These are phyloP conservation scores for Xylaria scruposa DNA, from an alignment of 495 filamentous ascomycete genomes.

Conservation along the genomic window DNA sequence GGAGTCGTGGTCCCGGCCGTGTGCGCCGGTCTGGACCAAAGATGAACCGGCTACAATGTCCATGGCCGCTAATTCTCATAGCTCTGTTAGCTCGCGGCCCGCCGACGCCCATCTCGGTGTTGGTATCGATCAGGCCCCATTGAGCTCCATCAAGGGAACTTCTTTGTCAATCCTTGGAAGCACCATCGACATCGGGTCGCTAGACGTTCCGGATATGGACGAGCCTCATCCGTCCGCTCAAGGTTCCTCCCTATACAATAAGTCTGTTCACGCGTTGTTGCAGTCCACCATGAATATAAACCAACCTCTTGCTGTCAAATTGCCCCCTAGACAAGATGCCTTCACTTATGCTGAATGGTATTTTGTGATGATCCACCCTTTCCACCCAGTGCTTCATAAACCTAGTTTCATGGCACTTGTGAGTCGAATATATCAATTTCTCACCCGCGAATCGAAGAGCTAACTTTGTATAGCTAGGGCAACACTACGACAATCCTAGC, in stretches of 20 bases:
- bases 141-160: conserved; percentile 77
- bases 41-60: conserved; percentile 34
- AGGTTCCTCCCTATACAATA: conserved; percentile 61
- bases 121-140: conserved; percentile 65
- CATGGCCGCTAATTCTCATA: conserved; percentile 35
- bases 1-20: conserved; percentile 52
- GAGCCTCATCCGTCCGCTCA: conserved; percentile 57
- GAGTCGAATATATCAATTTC: conserved; percentile 35
- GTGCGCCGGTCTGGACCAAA: conserved; percentile 58
- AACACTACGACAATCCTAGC: conserved; percentile 66
- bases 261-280: conserved; percentile 72
- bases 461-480: conserved; percentile 54
- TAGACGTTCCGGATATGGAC: conserved; percentile 68
- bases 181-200: conserved; percentile 77
- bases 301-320: conserved; percentile 59
- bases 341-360: conserved; percentile 72
- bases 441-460: neutral
- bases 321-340: conserved; percentile 64
- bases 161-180: conserved; percentile 75
- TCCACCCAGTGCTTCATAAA: conserved; percentile 73
- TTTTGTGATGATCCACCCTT: conserved; percentile 74
- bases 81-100: conserved; percentile 47
- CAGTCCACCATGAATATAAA: conserved; percentile 65
- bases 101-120: conserved; percentile 78
- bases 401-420: conserved; percentile 72